Evolutionary conservation across 345 rosid genomes (phyloP).

Genomic region (Ceriops zippeliana): DNA sequence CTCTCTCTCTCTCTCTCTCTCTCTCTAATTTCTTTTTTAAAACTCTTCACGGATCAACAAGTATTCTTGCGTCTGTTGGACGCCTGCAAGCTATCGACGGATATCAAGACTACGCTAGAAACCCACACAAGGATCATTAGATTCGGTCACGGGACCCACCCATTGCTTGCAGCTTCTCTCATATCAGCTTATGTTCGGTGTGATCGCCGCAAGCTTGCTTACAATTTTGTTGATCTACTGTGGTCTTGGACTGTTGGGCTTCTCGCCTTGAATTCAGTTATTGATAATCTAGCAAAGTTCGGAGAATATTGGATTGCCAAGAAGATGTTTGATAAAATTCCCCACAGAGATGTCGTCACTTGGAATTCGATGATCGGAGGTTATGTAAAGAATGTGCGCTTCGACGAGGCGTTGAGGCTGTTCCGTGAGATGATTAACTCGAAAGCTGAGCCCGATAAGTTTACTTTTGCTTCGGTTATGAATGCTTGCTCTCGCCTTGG

Average conservation of each 20-base stretch:
- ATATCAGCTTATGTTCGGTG: constrained; percentile 49
- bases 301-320: constrained; percentile 56
- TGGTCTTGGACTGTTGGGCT: constrained; percentile 28
- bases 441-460: constrained; percentile 56
- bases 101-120: constrained; percentile 38
- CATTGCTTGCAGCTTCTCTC: constrained; percentile 47
- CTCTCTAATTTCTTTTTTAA: too few relatives aligned
- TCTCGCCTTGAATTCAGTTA: constrained; percentile 41
- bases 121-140: constrained; percentile 52
- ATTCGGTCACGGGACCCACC: constrained; percentile 54
- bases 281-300: constrained; percentile 43
- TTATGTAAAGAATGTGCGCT: constrained; percentile 48
- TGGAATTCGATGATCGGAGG: constrained; percentile 85
- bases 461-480: constrained; percentile 57
- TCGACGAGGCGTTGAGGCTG: constrained; percentile 46
- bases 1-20: background rate
- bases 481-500: constrained; percentile 75
- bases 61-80: constrained; percentile 39
- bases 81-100: constrained; percentile 40
- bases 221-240: constrained; percentile 40
- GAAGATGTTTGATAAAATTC: constrained; percentile 48
- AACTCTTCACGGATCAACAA: constrained; percentile 34
- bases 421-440: constrained; percentile 49
- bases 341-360: constrained; percentile 48
- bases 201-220: constrained; percentile 32